These are phyloP conservation scores for Colletotrichum magnum DNA, from an alignment of 2,329 filamentous ascomycete species.

Conservation along the genomic window DNA sequence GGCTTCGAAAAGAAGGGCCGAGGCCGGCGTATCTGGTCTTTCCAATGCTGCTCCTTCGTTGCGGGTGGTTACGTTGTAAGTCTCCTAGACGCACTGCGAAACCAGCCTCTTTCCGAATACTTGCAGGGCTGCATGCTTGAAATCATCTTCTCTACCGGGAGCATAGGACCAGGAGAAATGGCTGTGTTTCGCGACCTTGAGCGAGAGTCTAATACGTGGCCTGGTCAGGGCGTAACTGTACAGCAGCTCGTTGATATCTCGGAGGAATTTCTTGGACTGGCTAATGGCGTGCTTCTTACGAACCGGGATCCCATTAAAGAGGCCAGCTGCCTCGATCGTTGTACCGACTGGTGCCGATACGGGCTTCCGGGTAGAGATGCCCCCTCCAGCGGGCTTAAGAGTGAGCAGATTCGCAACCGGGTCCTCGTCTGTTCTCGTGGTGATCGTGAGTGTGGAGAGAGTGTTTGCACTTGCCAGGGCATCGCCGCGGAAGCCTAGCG, in stretches of 20 bases:
- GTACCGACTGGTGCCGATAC: conserved; percentile 76
- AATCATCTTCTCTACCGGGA: conserved; percentile 62
- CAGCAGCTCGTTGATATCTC: conserved; percentile 72
- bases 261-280: conserved; percentile 68
- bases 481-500: conserved; percentile 83
- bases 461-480: conserved; percentile 77
- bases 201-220: conserved; percentile 71
- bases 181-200: conserved; percentile 70
- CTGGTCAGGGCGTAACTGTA: conserved; percentile 77
- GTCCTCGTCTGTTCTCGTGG: conserved; percentile 74
- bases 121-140: conserved; percentile 73
- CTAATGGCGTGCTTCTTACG: conserved; percentile 72
- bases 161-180: conserved; percentile 74
- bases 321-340: conserved; percentile 71
- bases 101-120: conserved; percentile 71
- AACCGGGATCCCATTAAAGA: conserved; percentile 75
- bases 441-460: conserved; percentile 72
- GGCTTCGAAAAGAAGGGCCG: conserved; percentile 63
- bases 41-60: conserved; percentile 12
- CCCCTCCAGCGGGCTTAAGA: conserved; percentile 58
- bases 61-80: conserved; percentile 24
- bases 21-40: conserved; percentile 20
- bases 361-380: conserved; percentile 53
- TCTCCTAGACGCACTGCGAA: conserved; percentile 65
- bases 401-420: conserved; percentile 67